phyloP scores from a whole-genome alignment of 106 monocot species.

The Cymbidium sinense region DNA sequence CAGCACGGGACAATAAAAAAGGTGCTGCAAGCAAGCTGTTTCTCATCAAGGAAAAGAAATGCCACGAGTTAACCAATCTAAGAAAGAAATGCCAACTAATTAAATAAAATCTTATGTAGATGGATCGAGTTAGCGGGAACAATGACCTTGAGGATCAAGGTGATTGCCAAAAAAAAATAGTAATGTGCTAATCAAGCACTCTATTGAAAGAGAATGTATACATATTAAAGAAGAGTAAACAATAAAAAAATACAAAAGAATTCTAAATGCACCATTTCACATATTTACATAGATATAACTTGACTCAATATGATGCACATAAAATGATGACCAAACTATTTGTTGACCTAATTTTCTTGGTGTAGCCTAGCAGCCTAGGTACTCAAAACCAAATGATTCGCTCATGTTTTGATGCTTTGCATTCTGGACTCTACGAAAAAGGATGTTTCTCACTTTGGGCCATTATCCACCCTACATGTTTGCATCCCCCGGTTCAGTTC shows the following conservation, averaged over 20 bases:
- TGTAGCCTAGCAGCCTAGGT: neutral
- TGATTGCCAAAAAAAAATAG: neutral
- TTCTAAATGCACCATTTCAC: neutral
- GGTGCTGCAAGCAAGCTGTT: neutral
- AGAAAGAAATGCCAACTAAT: neutral
- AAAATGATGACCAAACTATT: neutral
- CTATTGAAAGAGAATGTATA: neutral
- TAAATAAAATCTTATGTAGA: neutral
- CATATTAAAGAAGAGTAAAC: neutral
- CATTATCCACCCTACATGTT: neutral
- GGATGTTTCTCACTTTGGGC: neutral
- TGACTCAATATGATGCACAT: neutral
- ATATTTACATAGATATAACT: neutral
- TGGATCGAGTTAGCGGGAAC: neutral
- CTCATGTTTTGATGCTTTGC: neutral
- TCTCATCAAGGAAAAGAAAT: neutral
- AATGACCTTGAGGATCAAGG: neutral
- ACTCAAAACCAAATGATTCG: neutral
- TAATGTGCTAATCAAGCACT: neutral
- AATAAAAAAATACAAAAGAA: neutral
- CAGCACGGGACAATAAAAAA: neutral
- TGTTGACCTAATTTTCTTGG: neutral
- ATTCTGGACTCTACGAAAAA: neutral
- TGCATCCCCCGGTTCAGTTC: neutral
- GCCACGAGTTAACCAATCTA: neutral